These are phyloP conservation scores for Petunia hybrid DNA, from an alignment of 305 asterid species.

Conservation along the genomic window DNA sequence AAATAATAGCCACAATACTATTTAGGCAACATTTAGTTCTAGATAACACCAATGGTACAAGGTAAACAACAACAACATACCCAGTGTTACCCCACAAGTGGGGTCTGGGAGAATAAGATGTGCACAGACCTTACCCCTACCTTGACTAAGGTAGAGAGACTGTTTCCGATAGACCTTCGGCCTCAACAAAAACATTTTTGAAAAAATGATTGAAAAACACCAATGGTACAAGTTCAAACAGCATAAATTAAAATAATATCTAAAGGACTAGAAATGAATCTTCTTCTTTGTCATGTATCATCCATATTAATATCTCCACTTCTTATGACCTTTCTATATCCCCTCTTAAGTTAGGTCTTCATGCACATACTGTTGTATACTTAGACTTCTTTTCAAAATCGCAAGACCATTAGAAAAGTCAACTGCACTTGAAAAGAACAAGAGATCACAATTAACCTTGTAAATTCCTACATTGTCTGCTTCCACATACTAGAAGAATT, in stretches of 20 bases:
- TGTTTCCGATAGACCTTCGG: too few relatives aligned
- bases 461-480: not conserved
- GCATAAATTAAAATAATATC: constrained; percentile 23
- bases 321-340: not conserved
- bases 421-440: not conserved
- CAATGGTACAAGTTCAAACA: constrained; percentile 16
- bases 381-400: not conserved
- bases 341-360: not conserved
- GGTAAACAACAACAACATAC: too few relatives aligned
- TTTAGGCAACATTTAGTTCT: constrained; percentile 19
- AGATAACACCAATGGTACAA: constrained; percentile 30
- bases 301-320: constrained; percentile 15
- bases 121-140: too few relatives aligned
- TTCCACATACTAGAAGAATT: not conserved
- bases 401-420: not conserved
- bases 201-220: too few relatives aligned
- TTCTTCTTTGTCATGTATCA: constrained; percentile 9
- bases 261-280: constrained; percentile 5
- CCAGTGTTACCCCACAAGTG: too few relatives aligned
- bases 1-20: constrained; percentile 16
- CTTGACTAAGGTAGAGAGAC: too few relatives aligned
- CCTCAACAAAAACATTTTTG: too few relatives aligned
- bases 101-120: too few relatives aligned
- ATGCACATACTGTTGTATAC: not conserved
- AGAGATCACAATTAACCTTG: not conserved